Evolutionary conservation across 148 eudicot genomes (phyloP).

Genomic region (Chenopodium berlandieri): DNA sequence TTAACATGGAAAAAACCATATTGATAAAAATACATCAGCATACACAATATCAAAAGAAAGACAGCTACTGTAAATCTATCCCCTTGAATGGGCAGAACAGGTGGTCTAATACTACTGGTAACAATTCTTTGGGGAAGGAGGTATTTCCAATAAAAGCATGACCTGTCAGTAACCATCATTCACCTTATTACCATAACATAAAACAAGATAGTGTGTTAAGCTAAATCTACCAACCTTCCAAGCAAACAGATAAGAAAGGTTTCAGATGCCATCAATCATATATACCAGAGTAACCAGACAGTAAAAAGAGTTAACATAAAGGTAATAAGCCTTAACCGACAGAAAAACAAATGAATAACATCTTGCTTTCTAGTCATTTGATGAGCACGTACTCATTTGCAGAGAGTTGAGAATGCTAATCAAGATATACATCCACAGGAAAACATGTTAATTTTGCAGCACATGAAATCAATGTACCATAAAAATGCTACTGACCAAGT

Average conservation of each 20-base stretch:
- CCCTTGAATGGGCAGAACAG: too few species aligned
- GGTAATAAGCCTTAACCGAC: neutral
- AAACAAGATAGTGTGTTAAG: neutral
- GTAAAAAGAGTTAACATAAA: neutral
- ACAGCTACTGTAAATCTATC: neutral
- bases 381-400: neutral
- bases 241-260: too few species aligned
- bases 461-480: neutral
- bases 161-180: too few species aligned
- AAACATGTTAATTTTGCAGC: neutral
- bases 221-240: neutral
- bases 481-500: constrained; percentile 67
- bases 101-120: too few species aligned
- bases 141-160: too few species aligned
- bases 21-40: neutral
- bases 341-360: neutral
- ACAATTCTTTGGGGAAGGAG: too few species aligned
- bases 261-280: too few species aligned
- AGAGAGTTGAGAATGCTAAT: neutral
- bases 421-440: neutral
- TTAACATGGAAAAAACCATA: neutral
- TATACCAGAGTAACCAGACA: too few species aligned
- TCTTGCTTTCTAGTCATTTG: neutral
- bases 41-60: neutral
- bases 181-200: too few species aligned